Evolutionary conservation across 2,329 filamentous ascomycete species (phyloP), one percentile per base, ranked within the genome.

Genomic region (Xylaria multiplex): DNA sequence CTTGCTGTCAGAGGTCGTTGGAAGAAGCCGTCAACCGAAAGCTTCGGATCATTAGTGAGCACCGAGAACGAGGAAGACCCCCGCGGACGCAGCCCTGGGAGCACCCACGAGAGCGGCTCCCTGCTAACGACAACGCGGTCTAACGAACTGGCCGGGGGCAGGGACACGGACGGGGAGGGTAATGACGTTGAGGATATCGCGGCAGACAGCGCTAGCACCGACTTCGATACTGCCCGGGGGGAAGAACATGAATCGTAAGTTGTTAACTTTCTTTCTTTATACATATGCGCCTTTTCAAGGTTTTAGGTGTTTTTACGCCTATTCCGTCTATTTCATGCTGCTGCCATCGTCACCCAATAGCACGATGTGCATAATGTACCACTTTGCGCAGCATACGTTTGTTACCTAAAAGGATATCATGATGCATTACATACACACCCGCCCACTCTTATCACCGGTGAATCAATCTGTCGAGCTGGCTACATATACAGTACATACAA

Each of bases 1-100:
- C 81, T 88, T 60, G 77, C 79, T 32, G 79, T 80, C 54, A 82
- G 84, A 53, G 81, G 83, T 54, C 80, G 80, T 63, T 83, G 80
- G 76, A 84, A 81, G 75, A 80, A 83, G 57, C 75, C 75, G 53
- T 81, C 82, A 69, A 77, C 77, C 71, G 82, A 77, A 58, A 77
- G 75, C 71, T 74, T 77, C 57, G 71, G 68, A 8, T 77, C 75
- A 16, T 64, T 71, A 52, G 68, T 66, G 46, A 77, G 75, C 66
- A 73, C 65, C 66, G 74, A 78, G 50, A 76, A 68, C 71, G 75
- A 77, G 59, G 74, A 75, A 58, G 66, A 70, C 68, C 59, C 72
- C 59, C 75, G 75, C 22, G 75, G 73, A 43, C 70, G 74, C 62
- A 74, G 73, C 52, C 71, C 72, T 43, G 13, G 13, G 4, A 66